Evolutionary conservation across 495 filamentous ascomycete genomes (phyloP), one percentile per base, ranked within the genome.

Genomic region (Aspergillus homomorphus): DNA sequence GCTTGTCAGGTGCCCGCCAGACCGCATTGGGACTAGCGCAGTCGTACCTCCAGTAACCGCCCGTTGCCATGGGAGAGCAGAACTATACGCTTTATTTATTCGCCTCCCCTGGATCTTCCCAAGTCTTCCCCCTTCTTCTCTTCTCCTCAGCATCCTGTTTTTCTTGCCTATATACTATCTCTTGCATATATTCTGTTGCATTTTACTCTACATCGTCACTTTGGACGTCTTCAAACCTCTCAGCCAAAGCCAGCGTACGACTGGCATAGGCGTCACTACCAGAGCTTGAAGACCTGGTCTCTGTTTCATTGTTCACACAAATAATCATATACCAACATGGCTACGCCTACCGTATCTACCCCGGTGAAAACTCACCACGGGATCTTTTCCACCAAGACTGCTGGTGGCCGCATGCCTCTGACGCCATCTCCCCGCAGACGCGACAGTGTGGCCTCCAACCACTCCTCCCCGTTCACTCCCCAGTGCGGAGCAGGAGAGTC

Each of bases 341-440:
- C 94, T 72, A 89, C 90, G 68, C 82, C 86, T 74, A 82, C 88
- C 66, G 87, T 97, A 70, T 89, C 89, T 55, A 98, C 94, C 56
- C 94, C 94, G 43, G 79, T 93, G 70, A 96, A 95, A 82, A 92
- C 88, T 81, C 93, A 96, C 73, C 84, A 88, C 74, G 90, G 90
- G 54, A 82, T 96, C 66, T 97, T 98, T 79, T 93, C 90, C 57
- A 84, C 88, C 62, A 91, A 90, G 72, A 93, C 91, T 66, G 94
- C 91, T 66, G 93, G 92, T 70, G 91, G 92, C 67, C 90, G 95
- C 51, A 91, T 96, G 83, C 92, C 93, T 60, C 76, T 97, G 65
- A 96, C 94, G 0, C 95, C 94, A 14, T 97, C 94, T 3, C 95
- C 94, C 44, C 85, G 88, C 52, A 79, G 78, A 38, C 76, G 78